phyloP scores from a whole-genome alignment of 73 alveolate genomes.

The Paramecium caudatum region DNA sequence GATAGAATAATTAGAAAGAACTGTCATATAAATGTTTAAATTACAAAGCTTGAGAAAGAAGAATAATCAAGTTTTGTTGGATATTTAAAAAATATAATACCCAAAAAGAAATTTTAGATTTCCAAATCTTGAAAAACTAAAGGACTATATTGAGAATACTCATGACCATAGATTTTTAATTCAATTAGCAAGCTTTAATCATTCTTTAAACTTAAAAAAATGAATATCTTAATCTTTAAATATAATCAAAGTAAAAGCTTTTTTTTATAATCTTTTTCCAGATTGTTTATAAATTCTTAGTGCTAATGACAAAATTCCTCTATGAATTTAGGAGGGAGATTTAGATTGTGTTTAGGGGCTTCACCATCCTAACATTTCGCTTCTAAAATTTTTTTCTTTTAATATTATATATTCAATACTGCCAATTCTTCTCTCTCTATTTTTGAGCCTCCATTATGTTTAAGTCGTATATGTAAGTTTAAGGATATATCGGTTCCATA shows the following conservation, averaged over 20 bases:
- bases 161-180: no score
- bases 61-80: neutral
- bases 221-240: neutral
- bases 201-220: no score
- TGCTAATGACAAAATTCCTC: slow-evolving; percentile 41
- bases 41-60: neutral
- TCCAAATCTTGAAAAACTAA: no score
- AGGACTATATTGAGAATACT: no score
- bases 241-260: slow-evolving; percentile 35
- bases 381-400: slow-evolving; percentile 47
- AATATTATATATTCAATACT: neutral
- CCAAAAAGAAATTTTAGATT: no score
- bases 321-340: slow-evolving; percentile 73
- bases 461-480: slow-evolving; percentile 70
- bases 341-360: slow-evolving; percentile 58
- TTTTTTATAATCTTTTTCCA: slow-evolving; percentile 44
- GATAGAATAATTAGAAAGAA: neutral
- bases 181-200: no score
- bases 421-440: slow-evolving; percentile 77
- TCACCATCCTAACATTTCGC: slow-evolving; percentile 65
- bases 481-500: slow-evolving; percentile 76
- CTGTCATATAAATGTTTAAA: neutral
- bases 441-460: slow-evolving; percentile 77
- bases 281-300: neutral
- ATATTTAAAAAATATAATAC: neutral